phyloP scores from a whole-genome alignment of 768 basidiomycete genomes.

The Amanita pallidorosea region DNA sequence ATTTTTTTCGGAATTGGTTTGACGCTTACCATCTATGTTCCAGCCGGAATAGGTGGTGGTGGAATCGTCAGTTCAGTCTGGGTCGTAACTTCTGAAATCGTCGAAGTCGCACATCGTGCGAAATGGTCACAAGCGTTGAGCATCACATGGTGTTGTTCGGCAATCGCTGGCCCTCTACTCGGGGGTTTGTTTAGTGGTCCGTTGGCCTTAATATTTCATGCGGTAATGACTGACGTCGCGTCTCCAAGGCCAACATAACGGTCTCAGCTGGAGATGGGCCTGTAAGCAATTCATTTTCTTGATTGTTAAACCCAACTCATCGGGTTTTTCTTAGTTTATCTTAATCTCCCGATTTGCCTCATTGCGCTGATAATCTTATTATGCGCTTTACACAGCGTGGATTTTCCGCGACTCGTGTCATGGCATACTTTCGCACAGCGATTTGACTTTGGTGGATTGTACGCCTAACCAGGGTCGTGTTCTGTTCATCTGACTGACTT shows the following conservation, averaged over 20 bases:
- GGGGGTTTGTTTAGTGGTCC: constrained; percentile 74
- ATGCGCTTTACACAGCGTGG: constrained; percentile 49
- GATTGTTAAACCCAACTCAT: constrained; percentile 4
- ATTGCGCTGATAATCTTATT: constrained; percentile 46
- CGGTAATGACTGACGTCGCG: constrained; percentile 8
- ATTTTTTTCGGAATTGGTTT: background rate
- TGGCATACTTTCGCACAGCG: constrained; percentile 42
- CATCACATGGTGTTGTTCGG: constrained; percentile 80
- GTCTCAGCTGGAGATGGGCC: constrained; percentile 72
- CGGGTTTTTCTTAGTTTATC: constrained; percentile 46
- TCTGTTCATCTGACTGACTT: background rate
- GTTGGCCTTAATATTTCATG: constrained; percentile 12
- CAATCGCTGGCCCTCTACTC: constrained; percentile 73
- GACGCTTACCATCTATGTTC: constrained; percentile 13
- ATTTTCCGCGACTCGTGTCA: constrained; percentile 37
- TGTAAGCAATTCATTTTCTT: constrained; percentile 41
- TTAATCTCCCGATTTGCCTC: constrained; percentile 71
- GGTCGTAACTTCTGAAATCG: constrained; percentile 81
- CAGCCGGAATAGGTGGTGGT: constrained; percentile 76
- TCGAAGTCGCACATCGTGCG: constrained; percentile 55
- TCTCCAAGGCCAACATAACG: constrained; percentile 18
- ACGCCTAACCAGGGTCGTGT: constrained; percentile 19
- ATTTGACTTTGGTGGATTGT: constrained; percentile 79
- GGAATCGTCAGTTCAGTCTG: constrained; percentile 81
- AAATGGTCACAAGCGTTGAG: constrained; percentile 84